Conservation (phyloP, 371 early-diverging fungal genomes). For the Mucor irregularis region DNA sequence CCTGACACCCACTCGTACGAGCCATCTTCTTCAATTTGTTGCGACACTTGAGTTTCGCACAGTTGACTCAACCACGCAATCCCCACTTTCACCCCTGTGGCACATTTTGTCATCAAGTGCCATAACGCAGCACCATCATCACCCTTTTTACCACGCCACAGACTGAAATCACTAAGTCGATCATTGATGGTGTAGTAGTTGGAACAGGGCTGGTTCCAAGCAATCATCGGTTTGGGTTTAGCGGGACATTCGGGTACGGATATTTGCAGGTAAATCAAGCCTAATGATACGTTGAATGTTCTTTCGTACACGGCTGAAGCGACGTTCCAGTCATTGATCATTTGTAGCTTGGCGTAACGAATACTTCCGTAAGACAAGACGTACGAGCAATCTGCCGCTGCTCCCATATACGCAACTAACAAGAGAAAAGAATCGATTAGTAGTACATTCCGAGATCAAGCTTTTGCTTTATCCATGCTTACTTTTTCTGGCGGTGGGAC, state of each 20-base stretch:
- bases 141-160: constrained; percentile 79
- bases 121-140: constrained; percentile 84
- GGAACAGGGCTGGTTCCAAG: constrained; percentile 86
- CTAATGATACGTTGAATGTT: constrained; percentile 88
- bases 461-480: not conserved
- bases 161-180: constrained; percentile 86
- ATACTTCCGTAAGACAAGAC: constrained; percentile 57
- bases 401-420: constrained; percentile 42
- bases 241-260: constrained; percentile 64
- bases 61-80: constrained; percentile 90
- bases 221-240: constrained; percentile 20
- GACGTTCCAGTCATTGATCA: constrained; percentile 77
- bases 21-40: constrained; percentile 49
- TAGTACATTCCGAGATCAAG: no score
- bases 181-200: constrained; percentile 70
- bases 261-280: constrained; percentile 79
- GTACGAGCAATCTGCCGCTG: constrained; percentile 83
- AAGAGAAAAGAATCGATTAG: not conserved
- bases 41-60: constrained; percentile 64
- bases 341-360: constrained; percentile 67
- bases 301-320: constrained; percentile 84
- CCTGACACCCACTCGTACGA: constrained; percentile 71
- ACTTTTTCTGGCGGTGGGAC: constrained; percentile 25
- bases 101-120: constrained; percentile 92
- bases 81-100: constrained; percentile 87